Evolutionary conservation across 2,329 filamentous ascomycete genomes (phyloP), one percentile per base, ranked within the genome.

Genomic region (Nemania sp.): DNA sequence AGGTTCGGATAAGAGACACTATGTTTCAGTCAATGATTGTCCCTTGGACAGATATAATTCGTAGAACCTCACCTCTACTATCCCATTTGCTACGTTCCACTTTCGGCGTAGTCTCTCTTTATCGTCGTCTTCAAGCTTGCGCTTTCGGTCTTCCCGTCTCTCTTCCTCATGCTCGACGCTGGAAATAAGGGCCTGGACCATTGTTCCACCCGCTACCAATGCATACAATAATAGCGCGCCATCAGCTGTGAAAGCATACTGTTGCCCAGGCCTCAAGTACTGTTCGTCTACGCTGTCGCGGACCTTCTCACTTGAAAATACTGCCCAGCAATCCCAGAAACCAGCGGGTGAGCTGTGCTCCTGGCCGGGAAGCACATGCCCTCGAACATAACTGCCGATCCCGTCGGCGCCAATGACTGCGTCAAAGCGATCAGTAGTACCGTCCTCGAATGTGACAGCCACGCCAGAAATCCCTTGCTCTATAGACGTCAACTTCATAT

Each of bases 401-500:
- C 50, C 50, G 39, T 53, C 50, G 17, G 39, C 50, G 29, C 39
- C 50, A 43, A 53, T 29, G 20, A 29, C 25, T 3, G 25, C 25
- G 25, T 29, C 25, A 7, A 29, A 29, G 25, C 7, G 25, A 29
- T 7, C 4, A 29, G 25, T 29, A 29, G 4, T 29, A 7, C 25
- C 25, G 25, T 29, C 25, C 25, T 29, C 25, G 25, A 29, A 29
- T 7, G 25, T 29, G 25, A 29, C 25, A 29, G 3, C 25, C 7
- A 29, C 25, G 25, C 55, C 49, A 21, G 3, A 6, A 7, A 20
- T 5, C 17, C 4, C 51, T 1, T 40, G 10, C 2, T 56, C 43
- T 21, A 66, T 60, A 3, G 49, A 47, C 1, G 40, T 53, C 18
- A 68, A 52, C 46, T 55, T 54, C 43, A 60, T 64, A 37, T 60